These are phyloP conservation scores for Venturia asperata DNA, from an alignment of 2,329 filamentous ascomycete genomes.

Conservation along the genomic window DNA sequence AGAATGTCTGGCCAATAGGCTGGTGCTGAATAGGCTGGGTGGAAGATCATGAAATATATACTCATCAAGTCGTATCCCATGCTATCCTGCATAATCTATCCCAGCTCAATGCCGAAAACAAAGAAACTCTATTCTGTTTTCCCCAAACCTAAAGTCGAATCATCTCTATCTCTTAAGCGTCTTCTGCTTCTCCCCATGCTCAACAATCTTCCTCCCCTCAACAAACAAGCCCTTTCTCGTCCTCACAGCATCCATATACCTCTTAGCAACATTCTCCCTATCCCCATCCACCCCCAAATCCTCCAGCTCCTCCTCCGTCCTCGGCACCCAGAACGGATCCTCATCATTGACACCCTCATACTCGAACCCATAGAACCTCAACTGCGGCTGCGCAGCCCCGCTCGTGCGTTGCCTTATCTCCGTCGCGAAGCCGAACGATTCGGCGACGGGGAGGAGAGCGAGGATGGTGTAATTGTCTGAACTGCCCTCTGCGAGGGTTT, in stretches of 20 bases:
- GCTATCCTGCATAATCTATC: no score
- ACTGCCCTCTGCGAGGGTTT: slow-evolving; percentile 88
- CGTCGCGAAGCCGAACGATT: slow-evolving; percentile 92
- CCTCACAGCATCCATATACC: slow-evolving; percentile 88
- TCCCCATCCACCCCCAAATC: slow-evolving; percentile 92
- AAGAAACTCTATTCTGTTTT: no score
- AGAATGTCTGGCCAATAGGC: no score
- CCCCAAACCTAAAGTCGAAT: no score
- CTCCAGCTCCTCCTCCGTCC: slow-evolving; percentile 92
- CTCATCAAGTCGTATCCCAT: no score
- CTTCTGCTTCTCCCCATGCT: slow-evolving; percentile 89
- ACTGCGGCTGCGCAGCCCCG: slow-evolving; percentile 83
- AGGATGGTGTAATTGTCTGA: slow-evolving; percentile 97
- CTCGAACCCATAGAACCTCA: slow-evolving; percentile 89
- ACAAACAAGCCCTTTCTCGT: slow-evolving; percentile 82
- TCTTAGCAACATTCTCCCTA: slow-evolving; percentile 89
- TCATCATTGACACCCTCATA: slow-evolving; percentile 14
- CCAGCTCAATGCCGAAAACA: no score
- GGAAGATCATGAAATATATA: no score
- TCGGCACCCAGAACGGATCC: slow-evolving; percentile 96
- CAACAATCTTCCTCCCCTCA: slow-evolving; percentile 60
- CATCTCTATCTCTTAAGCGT: slow-evolving; percentile 56
- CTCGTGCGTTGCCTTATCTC: slow-evolving; percentile 94
- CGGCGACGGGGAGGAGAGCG: slow-evolving; percentile 79
- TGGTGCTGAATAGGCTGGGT: no score